These are phyloP conservation scores for Phytopythium helicoides DNA, from an alignment of 352 stramenopile genomes.

Conservation along the genomic window DNA sequence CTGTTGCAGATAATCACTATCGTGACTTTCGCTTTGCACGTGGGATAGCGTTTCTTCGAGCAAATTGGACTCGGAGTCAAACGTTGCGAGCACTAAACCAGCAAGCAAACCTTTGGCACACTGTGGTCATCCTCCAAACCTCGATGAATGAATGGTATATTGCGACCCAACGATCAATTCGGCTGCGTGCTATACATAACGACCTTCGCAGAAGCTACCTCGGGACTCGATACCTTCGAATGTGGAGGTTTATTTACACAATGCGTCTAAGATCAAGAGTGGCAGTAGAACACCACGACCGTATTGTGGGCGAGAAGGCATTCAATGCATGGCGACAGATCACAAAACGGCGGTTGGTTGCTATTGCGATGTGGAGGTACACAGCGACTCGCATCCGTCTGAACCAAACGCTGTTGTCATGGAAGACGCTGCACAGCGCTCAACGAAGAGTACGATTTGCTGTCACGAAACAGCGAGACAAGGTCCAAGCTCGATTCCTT, in stretches of 20 bases:
- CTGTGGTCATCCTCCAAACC: not conserved
- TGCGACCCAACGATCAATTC: not conserved
- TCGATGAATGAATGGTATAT: not conserved
- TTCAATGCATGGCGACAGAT: constrained; percentile 15
- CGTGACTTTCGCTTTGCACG: not conserved
- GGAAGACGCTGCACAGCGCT: not conserved
- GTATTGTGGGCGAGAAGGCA: not conserved
- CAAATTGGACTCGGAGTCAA: not conserved
- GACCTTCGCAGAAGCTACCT: not conserved
- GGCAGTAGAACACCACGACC: not conserved
- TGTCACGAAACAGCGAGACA: not conserved
- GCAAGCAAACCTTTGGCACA: not conserved
- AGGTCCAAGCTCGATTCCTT: not conserved
- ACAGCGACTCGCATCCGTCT: constrained; percentile 7
- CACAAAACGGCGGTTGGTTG: constrained; percentile 18
- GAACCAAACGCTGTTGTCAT: not conserved
- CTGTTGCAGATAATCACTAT: not conserved
- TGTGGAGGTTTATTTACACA: constrained; percentile 1
- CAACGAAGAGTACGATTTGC: not conserved
- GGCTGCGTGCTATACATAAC: not conserved
- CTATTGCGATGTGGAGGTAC: constrained; percentile 18
- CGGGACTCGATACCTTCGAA: constrained; percentile 1
- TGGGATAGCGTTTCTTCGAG: not conserved
- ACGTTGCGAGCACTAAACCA: not conserved
- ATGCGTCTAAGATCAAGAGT: constrained; percentile 4